phyloP scores from a whole-genome alignment of 2,329 filamentous ascomycete genomes.

The Nemania serpens region DNA sequence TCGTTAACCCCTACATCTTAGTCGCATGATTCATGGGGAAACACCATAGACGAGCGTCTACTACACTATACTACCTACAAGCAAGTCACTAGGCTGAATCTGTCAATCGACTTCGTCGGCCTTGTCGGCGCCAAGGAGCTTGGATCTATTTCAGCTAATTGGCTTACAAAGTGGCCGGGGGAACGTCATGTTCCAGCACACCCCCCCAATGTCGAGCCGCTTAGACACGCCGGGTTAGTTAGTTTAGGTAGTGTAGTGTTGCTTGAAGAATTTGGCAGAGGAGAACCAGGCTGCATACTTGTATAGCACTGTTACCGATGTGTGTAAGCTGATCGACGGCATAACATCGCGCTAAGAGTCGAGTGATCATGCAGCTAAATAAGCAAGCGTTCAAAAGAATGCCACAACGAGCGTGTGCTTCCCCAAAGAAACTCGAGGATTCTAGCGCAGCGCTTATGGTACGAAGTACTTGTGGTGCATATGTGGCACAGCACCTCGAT shows the following conservation, averaged over 20 bases:
- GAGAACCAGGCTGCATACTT: neutral
- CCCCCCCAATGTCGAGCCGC: slow-evolving; percentile 10
- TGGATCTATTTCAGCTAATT: slow-evolving; percentile 7
- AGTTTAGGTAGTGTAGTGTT: no score
- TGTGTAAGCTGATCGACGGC: slow-evolving; percentile 12
- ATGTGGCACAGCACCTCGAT: neutral
- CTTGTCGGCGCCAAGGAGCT: slow-evolving; percentile 1
- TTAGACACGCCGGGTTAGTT: slow-evolving; percentile 4
- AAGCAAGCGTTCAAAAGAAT: slow-evolving; percentile 14
- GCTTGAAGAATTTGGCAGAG: neutral
- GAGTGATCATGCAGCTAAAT: slow-evolving; percentile 3
- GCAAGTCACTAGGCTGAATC: slow-evolving; percentile 8
- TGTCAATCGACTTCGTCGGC: neutral
- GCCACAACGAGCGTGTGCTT: neutral
- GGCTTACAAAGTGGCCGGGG: slow-evolving; percentile 16
- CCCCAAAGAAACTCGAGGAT: neutral
- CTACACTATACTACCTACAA: no score
- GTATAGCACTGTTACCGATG: neutral
- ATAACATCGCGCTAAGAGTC: slow-evolving; percentile 2
- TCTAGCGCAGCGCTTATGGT: neutral
- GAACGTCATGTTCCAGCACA: slow-evolving; percentile 5
- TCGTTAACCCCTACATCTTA: no score
- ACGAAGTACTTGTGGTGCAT: neutral
- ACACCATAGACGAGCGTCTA: slow-evolving; percentile 22
- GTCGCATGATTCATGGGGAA: slow-evolving; percentile 25